phyloP scores from a whole-genome alignment of 2,329 filamentous ascomycete species.

The Aspergillus arachidicola region DNA sequence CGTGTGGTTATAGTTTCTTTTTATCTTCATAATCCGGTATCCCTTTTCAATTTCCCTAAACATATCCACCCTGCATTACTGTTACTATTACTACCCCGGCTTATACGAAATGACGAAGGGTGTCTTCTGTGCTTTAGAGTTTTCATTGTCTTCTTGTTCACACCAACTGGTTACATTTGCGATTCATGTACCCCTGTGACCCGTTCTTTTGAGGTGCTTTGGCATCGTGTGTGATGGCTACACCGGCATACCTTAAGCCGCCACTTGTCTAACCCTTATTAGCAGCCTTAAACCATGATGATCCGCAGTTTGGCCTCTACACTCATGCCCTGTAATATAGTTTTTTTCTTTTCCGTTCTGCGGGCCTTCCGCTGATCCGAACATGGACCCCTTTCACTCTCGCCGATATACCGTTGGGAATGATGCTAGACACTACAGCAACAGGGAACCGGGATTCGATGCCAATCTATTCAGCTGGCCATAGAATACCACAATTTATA shows the following conservation, averaged over 20 bases:
- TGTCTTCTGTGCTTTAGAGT: background rate
- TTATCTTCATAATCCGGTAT: constrained; percentile 23
- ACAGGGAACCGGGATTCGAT: background rate
- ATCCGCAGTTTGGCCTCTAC: background rate
- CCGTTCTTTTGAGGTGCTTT: background rate
- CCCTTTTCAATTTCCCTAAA: constrained; percentile 9
- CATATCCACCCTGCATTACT: constrained; percentile 5
- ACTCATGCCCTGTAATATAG: background rate
- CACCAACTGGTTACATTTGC: background rate
- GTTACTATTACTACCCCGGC: constrained; percentile 4
- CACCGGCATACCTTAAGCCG: background rate
- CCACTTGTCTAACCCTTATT: background rate
- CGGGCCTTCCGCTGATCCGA: background rate
- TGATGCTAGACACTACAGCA: background rate
- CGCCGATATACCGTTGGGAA: background rate
- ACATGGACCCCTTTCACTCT: background rate
- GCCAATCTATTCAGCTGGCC: background rate
- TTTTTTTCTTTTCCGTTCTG: background rate
- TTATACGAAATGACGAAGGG: constrained; percentile 5
- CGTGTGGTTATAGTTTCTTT: constrained; percentile 30
- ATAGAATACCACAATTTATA: background rate
- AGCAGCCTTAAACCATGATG: background rate
- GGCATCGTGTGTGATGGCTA: background rate
- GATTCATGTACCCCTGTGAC: background rate
- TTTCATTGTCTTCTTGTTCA: constrained; percentile 5